Conservation (phyloP, 164 flowering plant species). For the Chloranthus sessilifolius region DNA sequence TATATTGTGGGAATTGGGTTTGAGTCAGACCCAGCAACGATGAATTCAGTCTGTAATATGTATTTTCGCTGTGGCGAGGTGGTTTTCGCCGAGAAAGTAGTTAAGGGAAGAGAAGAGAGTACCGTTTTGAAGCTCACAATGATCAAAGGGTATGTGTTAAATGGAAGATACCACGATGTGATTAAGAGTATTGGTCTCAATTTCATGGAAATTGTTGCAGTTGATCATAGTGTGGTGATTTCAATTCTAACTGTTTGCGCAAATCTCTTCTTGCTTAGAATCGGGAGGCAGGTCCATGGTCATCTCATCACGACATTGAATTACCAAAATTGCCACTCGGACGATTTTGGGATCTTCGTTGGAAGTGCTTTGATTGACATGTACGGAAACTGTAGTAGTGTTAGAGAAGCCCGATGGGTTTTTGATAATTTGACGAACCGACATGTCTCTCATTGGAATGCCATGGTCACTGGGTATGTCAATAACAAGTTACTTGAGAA, state of each 20-base stretch:
- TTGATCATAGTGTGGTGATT: constrained; percentile 20
- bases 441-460: constrained; percentile 27
- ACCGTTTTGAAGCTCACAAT: constrained; percentile 14
- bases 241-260: constrained; percentile 28
- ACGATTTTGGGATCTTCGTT: constrained; percentile 9
- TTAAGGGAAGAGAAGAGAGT: constrained; percentile 14
- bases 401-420: constrained; percentile 24
- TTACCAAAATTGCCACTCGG: not conserved
- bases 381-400: constrained; percentile 31
- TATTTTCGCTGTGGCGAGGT: constrained; percentile 32
- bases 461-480: constrained; percentile 26
- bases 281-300: constrained; percentile 35
- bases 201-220: constrained; percentile 8
- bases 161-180: constrained; percentile 23
- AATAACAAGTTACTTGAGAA: constrained; percentile 26
- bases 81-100: constrained; percentile 20
- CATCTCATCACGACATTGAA: constrained; percentile 15
- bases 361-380: constrained; percentile 31
- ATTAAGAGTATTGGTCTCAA: constrained; percentile 9
- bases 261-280: constrained; percentile 24
- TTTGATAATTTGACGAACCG: constrained; percentile 16
- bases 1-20: constrained; percentile 21
- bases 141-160: constrained; percentile 32
- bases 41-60: constrained; percentile 25
- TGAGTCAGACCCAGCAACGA: constrained; percentile 15